phyloP scores from a whole-genome alignment of 805 yeast genomes.

The Crinitomyces ghanaensis region DNA sequence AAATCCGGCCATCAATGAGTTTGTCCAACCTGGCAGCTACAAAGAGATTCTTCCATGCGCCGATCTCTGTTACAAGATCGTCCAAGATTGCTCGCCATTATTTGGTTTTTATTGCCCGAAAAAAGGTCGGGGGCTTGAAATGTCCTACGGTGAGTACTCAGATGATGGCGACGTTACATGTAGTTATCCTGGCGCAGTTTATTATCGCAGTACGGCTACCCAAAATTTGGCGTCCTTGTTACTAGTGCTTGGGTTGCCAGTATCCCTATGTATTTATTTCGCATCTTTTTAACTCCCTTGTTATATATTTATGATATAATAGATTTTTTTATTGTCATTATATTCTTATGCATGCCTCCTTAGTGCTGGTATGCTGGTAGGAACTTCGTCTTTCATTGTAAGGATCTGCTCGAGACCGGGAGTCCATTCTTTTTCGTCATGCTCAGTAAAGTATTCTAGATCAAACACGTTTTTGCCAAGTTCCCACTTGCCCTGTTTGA shows the following conservation, averaged over 20 bases:
- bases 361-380: no score
- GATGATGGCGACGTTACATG: constrained; percentile 26
- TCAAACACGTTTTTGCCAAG: constrained; percentile 56
- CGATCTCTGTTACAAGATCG: constrained; percentile 66
- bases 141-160: constrained; percentile 21
- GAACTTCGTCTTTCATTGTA: no score
- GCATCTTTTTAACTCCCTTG: background rate
- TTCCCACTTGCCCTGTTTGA: constrained; percentile 76
- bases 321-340: no score
- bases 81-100: constrained; percentile 70
- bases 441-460: constrained; percentile 50
- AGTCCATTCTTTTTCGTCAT: constrained; percentile 54
- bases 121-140: constrained; percentile 9
- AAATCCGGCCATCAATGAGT: constrained; percentile 42
- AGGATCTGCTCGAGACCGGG: constrained; percentile 9
- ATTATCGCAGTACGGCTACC: constrained; percentile 12
- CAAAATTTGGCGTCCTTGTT: no score
- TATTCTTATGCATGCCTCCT: no score
- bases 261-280: no score
- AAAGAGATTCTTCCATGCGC: constrained; percentile 82
- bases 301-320: constrained; percentile 3
- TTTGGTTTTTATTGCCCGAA: constrained; percentile 69
- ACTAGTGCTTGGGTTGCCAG: no score
- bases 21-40: constrained; percentile 49
- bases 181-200: constrained; percentile 29